A percentile compares a stretch with the other conserved stretches of the same genome.
Evolutionary conservation across 2,329 filamentous ascomycete species (phyloP).

Genomic region (Clarireedia monteithiana): DNA sequence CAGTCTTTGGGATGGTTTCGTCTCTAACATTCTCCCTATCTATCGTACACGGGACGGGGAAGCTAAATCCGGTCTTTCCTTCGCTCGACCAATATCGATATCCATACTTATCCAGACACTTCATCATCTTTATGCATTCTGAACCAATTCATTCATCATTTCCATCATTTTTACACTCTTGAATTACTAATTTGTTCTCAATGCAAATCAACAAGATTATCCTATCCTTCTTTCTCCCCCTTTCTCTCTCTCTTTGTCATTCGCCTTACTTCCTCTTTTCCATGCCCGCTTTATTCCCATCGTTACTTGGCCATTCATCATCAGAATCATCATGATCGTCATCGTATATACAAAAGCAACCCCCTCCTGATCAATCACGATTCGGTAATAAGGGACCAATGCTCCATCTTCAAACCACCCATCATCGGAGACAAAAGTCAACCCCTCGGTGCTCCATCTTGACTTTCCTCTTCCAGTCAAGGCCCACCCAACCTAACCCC

Average conservation of each 20-base stretch:
- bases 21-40: no score
- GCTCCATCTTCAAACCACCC: not conserved
- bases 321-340: slow-evolving; percentile 3
- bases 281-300: not conserved
- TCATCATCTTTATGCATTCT: no score
- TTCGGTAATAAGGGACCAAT: not conserved
- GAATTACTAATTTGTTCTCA: no score
- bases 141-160: no score
- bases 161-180: no score
- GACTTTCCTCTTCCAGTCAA: not conserved
- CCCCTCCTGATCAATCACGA: not conserved
- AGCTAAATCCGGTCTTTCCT: no score
- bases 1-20: no score
- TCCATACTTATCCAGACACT: no score
- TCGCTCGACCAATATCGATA: no score
- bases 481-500: not conserved
- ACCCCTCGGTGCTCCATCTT: not conserved
- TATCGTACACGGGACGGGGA: no score
- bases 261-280: not conserved
- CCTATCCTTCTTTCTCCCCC: no score
- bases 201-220: no score
- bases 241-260: not conserved
- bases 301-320: slow-evolving; percentile 4
- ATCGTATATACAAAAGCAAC: slow-evolving; percentile 6
- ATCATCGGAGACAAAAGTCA: not conserved